Evolutionary conservation across 352 stramenopile genomes (phyloP).

Genomic region (Phytopythium cucurbitacearum): DNA sequence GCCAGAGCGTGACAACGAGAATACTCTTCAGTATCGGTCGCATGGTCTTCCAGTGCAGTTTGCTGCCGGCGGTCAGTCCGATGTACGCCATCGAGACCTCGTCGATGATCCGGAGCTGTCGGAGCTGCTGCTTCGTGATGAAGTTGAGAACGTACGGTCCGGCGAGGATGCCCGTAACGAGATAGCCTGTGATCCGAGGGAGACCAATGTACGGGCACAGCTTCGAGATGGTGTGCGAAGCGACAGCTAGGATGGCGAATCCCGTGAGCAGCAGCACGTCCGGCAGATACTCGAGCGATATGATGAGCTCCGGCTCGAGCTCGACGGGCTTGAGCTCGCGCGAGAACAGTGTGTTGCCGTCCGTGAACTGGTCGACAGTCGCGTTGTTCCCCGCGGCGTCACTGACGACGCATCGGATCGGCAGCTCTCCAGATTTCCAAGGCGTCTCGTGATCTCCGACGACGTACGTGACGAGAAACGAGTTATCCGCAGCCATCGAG

Average conservation of each 20-base stretch:
- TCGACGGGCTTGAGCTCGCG: constrained; percentile 60
- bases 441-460: constrained; percentile 42
- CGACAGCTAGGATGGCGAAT: constrained; percentile 58
- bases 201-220: constrained; percentile 53
- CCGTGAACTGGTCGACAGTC: constrained; percentile 52
- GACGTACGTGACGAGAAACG: constrained; percentile 58
- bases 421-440: constrained; percentile 57
- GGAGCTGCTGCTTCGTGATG: constrained; percentile 36
- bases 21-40: constrained; percentile 60
- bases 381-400: constrained; percentile 48
- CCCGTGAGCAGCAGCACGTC: constrained; percentile 43
- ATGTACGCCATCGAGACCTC: constrained; percentile 67
- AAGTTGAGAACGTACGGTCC: constrained; percentile 66
- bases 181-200: constrained; percentile 62
- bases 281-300: constrained; percentile 49
- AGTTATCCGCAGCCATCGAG: constrained; percentile 31
- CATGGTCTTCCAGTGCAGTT: constrained; percentile 64
- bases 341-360: constrained; percentile 59
- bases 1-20: constrained; percentile 34
- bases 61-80: constrained; percentile 51
- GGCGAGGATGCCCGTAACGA: constrained; percentile 57
- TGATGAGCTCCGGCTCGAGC: constrained; percentile 38
- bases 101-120: constrained; percentile 53
- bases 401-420: constrained; percentile 43
- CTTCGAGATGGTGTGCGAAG: constrained; percentile 57